Evolutionary conservation across 768 basidiomycete genomes (phyloP).

Genomic region (Naematelia encephala): DNA sequence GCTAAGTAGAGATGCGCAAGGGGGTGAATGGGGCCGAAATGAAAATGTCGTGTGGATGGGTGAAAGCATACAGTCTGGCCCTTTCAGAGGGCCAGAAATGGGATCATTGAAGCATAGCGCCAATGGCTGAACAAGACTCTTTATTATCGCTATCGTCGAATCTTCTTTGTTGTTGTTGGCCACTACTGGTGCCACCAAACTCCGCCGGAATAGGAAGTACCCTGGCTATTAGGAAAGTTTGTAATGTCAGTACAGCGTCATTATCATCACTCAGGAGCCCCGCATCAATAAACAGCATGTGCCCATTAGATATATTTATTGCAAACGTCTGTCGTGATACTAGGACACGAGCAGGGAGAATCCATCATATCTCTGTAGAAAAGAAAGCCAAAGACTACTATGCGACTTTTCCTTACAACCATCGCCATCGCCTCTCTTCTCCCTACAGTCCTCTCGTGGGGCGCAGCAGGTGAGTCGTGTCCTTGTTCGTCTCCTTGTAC

Average conservation of each 20-base stretch:
- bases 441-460: slow-evolving; percentile 42
- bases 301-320: too few relatives aligned
- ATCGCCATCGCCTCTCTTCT: slow-evolving; percentile 9
- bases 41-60: not conserved
- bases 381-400: not conserved
- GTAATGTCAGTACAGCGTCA: too few relatives aligned
- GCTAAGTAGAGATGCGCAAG: not conserved
- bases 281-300: too few relatives aligned
- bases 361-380: too few relatives aligned
- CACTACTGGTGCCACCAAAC: not conserved
- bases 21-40: too few relatives aligned
- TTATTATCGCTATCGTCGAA: too few relatives aligned
- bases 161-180: not conserved
- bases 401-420: not conserved
- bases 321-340: too few relatives aligned
- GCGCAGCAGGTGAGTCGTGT: slow-evolving; percentile 45
- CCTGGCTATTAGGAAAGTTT: not conserved
- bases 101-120: not conserved
- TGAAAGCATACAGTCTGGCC: not conserved
- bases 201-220: not conserved
- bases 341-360: too few relatives aligned
- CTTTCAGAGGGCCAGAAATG: not conserved
- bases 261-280: too few relatives aligned
- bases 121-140: too few relatives aligned
- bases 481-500: not conserved